Conservation (phyloP, 345 rosid genomes). For the Euphorbia pulcherrima region DNA sequence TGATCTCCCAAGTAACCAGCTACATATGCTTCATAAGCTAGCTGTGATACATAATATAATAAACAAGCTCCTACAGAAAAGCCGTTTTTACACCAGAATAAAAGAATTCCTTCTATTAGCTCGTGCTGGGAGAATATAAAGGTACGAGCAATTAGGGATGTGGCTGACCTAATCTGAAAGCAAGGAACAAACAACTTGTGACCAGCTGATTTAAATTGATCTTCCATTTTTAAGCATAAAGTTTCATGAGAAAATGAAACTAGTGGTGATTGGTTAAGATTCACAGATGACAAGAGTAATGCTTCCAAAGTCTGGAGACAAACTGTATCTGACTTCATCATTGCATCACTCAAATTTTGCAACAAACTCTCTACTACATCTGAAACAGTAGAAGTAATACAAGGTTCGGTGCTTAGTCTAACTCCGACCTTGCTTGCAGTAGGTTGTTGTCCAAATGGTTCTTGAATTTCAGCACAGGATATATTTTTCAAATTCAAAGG, state of each 20-base stretch:
- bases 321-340: conserved; percentile 22
- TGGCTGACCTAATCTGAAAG: conserved; percentile 34
- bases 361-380: conserved; percentile 26
- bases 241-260: conserved; percentile 21
- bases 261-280: conserved; percentile 13
- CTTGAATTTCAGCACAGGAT: conserved; percentile 10
- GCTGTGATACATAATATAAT: conserved; percentile 37
- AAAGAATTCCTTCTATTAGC: conserved; percentile 34
- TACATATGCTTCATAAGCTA: conserved; percentile 41
- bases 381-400: conserved; percentile 19
- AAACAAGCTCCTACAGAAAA: conserved; percentile 43
- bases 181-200: conserved; percentile 37
- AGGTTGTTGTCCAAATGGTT: conserved; percentile 18
- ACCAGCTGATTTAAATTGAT: conserved; percentile 34
- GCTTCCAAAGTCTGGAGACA: conserved; percentile 36
- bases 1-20: conserved; percentile 23
- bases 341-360: conserved; percentile 23
- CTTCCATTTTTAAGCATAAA: conserved; percentile 29
- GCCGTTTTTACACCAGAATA: conserved; percentile 38
- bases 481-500: conserved; percentile 20
- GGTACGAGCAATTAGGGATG: conserved; percentile 34
- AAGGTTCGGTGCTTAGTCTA: conserved; percentile 18
- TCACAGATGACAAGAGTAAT: conserved; percentile 32
- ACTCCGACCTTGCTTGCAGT: conserved; percentile 6
- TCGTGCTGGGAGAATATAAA: conserved; percentile 37